These are phyloP conservation scores for Wickerhamiella bombiphila DNA, from an alignment of 805 yeast genomes.

Conservation along the genomic window DNA sequence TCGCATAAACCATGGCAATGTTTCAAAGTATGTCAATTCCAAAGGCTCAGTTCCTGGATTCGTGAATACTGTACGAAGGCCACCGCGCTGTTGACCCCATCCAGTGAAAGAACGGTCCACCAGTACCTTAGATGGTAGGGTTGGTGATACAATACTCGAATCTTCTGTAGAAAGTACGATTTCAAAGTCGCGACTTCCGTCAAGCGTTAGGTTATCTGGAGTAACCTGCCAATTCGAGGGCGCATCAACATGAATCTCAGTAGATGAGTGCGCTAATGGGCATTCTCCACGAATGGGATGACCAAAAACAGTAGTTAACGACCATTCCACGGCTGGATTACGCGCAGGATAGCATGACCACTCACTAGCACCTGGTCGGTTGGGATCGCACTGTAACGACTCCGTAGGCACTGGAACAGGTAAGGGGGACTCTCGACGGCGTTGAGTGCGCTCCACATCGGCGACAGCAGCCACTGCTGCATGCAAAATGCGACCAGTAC, in stretches of 20 bases:
- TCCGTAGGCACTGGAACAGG: conserved; percentile 68
- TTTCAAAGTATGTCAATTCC: conserved; percentile 52
- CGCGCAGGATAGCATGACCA: conserved; percentile 63
- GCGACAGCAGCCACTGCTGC: conserved; percentile 50
- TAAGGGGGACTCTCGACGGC: conserved; percentile 49
- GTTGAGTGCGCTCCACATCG: conserved; percentile 53
- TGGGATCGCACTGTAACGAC: conserved; percentile 55
- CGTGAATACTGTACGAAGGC: conserved; percentile 61
- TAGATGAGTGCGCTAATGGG: conserved; percentile 29
- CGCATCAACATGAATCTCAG: conserved; percentile 5
- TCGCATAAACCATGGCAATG: conserved; percentile 87
- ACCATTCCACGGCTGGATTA: conserved; percentile 26
- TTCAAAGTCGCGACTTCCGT: conserved; percentile 16
- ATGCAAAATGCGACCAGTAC: conserved; percentile 31
- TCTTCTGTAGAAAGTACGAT: conserved; percentile 32
- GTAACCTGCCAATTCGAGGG: conserved; percentile 7
- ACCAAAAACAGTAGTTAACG: conserved; percentile 57
- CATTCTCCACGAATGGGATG: conserved; percentile 49
- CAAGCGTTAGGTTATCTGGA: conserved; percentile 4
- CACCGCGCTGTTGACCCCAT: conserved; percentile 82
- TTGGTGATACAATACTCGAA: conserved; percentile 29
- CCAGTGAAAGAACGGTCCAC: conserved; percentile 85
- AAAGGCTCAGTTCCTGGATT: conserved; percentile 42
- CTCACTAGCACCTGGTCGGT: conserved; percentile 38
- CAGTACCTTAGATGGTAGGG: conserved; percentile 42